phyloP scores from a whole-genome alignment of 148 eudicot genomes.

The Persicaria maculosa region DNA sequence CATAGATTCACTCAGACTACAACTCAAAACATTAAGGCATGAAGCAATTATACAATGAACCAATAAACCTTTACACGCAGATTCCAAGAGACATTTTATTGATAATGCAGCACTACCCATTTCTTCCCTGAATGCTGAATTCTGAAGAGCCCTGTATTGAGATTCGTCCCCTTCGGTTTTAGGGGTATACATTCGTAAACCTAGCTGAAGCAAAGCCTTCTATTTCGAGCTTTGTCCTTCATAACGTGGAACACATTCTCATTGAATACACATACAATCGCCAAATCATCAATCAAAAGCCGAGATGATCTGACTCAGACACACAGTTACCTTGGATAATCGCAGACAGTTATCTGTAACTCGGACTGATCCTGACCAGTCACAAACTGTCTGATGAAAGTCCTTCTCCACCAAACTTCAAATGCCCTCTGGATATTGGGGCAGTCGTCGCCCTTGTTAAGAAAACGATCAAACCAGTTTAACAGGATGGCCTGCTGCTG shows the following conservation, averaged over 20 bases:
- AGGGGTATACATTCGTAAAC: background rate
- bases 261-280: background rate
- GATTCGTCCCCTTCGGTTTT: background rate
- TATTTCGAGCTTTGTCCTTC: background rate
- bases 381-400: slow-evolving; percentile 65
- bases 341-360: slow-evolving; percentile 70
- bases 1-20: background rate
- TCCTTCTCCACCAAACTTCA: slow-evolving; percentile 96
- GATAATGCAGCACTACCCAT: background rate
- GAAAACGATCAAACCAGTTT: slow-evolving; percentile 84
- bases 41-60: background rate
- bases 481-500: slow-evolving; percentile 71
- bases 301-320: background rate
- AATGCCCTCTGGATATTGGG: slow-evolving; percentile 94
- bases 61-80: slow-evolving; percentile 1
- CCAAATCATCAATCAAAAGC: background rate
- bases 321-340: slow-evolving; percentile 23
- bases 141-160: background rate
- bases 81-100: background rate
- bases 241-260: background rate
- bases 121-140: background rate
- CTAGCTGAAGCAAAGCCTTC: background rate
- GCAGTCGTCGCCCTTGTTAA: slow-evolving; percentile 83
- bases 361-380: slow-evolving; percentile 42
- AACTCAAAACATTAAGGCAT: too few species aligned